A percentile compares a stretch with the other conserved stretches of the same genome.
Conservation (phyloP, 257 asterid species). For the Nicotiana undulata region DNA sequence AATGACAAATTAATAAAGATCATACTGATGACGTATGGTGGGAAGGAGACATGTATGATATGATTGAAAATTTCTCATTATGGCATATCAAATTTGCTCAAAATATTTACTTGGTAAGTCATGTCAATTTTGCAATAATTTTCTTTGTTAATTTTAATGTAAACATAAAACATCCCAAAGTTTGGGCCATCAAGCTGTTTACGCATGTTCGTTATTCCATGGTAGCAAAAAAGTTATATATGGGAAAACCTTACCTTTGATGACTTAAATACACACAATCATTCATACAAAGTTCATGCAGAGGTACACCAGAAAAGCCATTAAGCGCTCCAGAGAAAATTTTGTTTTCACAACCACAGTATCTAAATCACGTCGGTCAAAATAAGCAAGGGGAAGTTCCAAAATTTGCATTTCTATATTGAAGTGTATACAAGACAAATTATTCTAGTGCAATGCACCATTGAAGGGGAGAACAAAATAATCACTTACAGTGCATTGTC, state of each 20-base stretch:
- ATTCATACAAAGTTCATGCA: not conserved
- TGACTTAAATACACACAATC: not conserved
- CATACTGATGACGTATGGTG: not conserved
- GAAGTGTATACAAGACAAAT: not conserved
- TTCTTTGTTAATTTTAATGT: not conserved
- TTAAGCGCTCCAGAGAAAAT: not conserved
- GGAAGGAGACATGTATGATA: not conserved
- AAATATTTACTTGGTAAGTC: not conserved
- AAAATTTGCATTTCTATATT: not conserved
- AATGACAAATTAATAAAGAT: not conserved
- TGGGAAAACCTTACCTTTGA: not conserved
- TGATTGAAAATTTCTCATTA: not conserved
- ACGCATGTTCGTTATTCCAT: not conserved
- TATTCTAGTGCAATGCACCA: not conserved
- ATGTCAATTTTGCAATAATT: not conserved
- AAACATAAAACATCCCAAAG: not conserved
- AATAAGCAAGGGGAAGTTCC: not conserved
- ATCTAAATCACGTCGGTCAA: not conserved
- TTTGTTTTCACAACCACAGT: not conserved
- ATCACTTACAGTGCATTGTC: slow-evolving; percentile 76
- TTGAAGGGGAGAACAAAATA: not conserved
- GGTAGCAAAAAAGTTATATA: not conserved
- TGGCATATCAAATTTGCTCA: not conserved
- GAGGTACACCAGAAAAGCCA: not conserved
- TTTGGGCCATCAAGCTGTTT: not conserved